Evolutionary conservation across 176 grass and related monocot genomes (phyloP), one percentile per base, ranked within the genome.

Genomic region (Carex cristatella): DNA sequence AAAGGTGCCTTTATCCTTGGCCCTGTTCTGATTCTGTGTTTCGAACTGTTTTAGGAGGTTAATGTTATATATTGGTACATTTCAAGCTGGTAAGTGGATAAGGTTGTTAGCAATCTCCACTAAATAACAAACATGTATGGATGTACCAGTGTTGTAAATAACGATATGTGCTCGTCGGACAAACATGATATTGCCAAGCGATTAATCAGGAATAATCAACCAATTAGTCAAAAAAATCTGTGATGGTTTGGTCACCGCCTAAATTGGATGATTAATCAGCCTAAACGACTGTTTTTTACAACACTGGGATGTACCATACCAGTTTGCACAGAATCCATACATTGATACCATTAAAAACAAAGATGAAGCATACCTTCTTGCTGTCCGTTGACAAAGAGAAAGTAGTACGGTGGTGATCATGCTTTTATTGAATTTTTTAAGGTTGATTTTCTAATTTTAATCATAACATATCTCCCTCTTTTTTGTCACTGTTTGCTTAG

Each of bases 401-500:
- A 40, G 10, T 62, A n/a, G 2, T 65, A 51, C 9, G 3, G 63
- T 12, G 10, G 63, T 12, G 10, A 65, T 51, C 48, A 51, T 51
- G 48, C 48, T 51, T 51, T 51, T 51, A 70, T n/a, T 44, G 15
- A n/a, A 0, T 70, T 7, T 16, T n/a, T 44, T 51, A 10, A 10
- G 9, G 8, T 51, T 70, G 9, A 1, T 51, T 70, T 4, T 70
- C 16, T 40, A 40, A 18, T 70, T 42, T 44, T 9, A 70, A 70
- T 10, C 35, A 44, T 70, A 70, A 6, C 7, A 46, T 13, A 31
- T 8, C 14, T 28, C 54, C 2, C 2, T 5, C 10, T 15, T 13
- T 81, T 4, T 70, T 10, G 2, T 35, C 33, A 84, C 86, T 86
- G 0, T 94, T 75, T 97, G 56, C 90, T 75, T 76, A 93, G 91